Evolutionary conservation across 768 basidiomycete genomes (phyloP).

Genomic region (Boletus pseudo-olivaceus): DNA sequence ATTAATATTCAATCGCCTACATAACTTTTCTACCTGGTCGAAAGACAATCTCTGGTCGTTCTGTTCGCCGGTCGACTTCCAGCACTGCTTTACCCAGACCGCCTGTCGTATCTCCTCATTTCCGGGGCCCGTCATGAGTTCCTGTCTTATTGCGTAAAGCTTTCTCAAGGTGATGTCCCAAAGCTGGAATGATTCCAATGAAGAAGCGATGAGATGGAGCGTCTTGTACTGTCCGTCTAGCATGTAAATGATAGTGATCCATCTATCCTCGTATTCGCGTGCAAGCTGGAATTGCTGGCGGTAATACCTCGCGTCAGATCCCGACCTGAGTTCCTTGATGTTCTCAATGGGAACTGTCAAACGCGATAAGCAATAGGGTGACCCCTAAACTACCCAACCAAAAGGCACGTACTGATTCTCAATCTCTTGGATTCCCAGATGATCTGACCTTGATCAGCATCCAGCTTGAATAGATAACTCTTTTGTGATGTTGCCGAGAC

Average conservation of each 20-base stretch:
- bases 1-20: conserved; percentile 66
- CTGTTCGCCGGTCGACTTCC: conserved; percentile 67
- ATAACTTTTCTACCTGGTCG: conserved; percentile 68
- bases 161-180: conserved; percentile 64
- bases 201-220: conserved; percentile 76
- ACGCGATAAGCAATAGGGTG: background rate
- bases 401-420: conserved; percentile 51
- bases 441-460: conserved; percentile 78
- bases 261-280: conserved; percentile 59
- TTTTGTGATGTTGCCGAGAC: conserved; percentile 77
- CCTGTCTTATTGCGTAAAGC: conserved; percentile 61
- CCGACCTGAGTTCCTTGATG: conserved; percentile 83
- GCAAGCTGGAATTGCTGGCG: conserved; percentile 66
- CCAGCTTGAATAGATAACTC: conserved; percentile 64
- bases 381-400: background rate
- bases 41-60: conserved; percentile 64
- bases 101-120: conserved; percentile 60
- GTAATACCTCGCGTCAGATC: conserved; percentile 66
- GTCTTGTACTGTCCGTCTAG: conserved; percentile 78
- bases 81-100: conserved; percentile 79
- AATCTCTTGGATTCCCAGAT: conserved; percentile 72
- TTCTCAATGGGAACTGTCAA: conserved; percentile 74
- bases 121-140: conserved; percentile 66
- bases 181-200: conserved; percentile 54
- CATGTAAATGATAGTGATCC: conserved; percentile 86